A percentile compares a stretch with the other conserved stretches of the same genome.
Evolutionary conservation across 2,329 filamentous ascomycete genomes (phyloP).

Genomic region (Raffaelea deltoideospora): DNA sequence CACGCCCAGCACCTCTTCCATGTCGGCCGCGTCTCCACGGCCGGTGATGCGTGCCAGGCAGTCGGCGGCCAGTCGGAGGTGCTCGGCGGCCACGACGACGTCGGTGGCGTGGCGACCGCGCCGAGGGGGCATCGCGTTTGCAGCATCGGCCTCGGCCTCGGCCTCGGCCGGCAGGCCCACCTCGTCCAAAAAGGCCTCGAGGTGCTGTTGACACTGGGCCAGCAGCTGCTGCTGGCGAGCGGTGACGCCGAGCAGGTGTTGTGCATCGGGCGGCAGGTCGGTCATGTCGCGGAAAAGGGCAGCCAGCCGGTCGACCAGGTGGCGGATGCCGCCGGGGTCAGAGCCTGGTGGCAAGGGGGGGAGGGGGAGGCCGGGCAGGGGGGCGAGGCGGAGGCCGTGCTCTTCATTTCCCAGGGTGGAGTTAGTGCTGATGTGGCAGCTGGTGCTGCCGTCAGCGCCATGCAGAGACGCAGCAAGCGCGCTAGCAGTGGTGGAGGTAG

Average conservation of each 20-base stretch:
- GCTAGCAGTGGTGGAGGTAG: no score
- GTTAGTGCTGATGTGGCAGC: no score
- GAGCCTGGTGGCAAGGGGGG: background rate
- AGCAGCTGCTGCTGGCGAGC: slow-evolving; percentile 78
- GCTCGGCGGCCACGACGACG: slow-evolving; percentile 80
- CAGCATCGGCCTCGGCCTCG: background rate
- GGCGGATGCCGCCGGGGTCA: slow-evolving; percentile 47
- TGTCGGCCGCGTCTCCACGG: slow-evolving; percentile 68
- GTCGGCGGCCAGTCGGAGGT: slow-evolving; percentile 65
- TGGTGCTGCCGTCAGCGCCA: no score
- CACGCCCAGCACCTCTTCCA: slow-evolving; percentile 89
- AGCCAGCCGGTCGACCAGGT: slow-evolving; percentile 57
- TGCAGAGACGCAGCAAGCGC: no score
- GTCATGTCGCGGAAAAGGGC: slow-evolving; percentile 57
- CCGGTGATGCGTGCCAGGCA: slow-evolving; percentile 81
- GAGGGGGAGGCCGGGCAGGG: no score
- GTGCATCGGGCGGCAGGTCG: slow-evolving; percentile 51
- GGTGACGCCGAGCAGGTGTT: slow-evolving; percentile 79
- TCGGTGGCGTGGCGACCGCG: slow-evolving; percentile 33
- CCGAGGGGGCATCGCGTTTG: no score
- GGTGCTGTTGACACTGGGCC: slow-evolving; percentile 51
- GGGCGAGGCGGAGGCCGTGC: background rate
- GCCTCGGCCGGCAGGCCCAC: no score
- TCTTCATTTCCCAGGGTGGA: no score
- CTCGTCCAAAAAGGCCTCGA: slow-evolving; percentile 58